Evolutionary conservation across 228 moss, liverwort and hornwort genomes (phyloP), one percentile per base, ranked within the genome.

Genomic region (Sphagnum magellanicum): DNA sequence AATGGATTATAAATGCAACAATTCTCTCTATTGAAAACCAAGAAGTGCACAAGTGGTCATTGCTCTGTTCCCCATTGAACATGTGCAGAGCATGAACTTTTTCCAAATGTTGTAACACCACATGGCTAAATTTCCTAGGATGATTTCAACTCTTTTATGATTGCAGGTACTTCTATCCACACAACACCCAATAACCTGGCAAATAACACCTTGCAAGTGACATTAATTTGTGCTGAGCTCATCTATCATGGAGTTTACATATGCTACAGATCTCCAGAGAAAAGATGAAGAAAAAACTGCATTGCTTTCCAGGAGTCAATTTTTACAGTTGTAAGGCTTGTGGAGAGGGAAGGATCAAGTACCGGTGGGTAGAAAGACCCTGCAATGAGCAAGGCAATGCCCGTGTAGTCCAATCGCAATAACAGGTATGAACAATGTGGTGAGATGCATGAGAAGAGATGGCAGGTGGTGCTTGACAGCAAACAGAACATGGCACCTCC

Each of bases 401-500:
- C 88, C 50, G 82, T 83, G 75, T 88, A 88, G 66, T 88, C 88
- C 68, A 85, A 15, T 60, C 84, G 76, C 79, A 84, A 74, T 69
- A 88, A 73, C 6, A 57, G 70, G 51, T 78, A 78, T 69, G 75
- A 82, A 50, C 53, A 69, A 49, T 60, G 50, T 51, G 70, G 70
- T 32, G 88, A 88, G 68, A 82, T 85, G 73, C 88, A 88, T 67
- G 82, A 80, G 50, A 88, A 73, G 60, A 82, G 58, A 72, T 88
- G 88, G 48, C 88, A 88, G 8, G 69, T 78, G 55, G 82, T 70
- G 72, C 88, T 88, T 49, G 88, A 81, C 76, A 88, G 64, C 76
- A 88, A 72, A 61, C 88, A 88, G 73, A 88, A 85, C 88, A 88
- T 88, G 9, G 88, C 88, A 68, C 88, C 88, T 74, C 66, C 85